Base-by-base conservation (phyloP, 164 flowering plant species). In the Akebia trifoliata region DNA sequence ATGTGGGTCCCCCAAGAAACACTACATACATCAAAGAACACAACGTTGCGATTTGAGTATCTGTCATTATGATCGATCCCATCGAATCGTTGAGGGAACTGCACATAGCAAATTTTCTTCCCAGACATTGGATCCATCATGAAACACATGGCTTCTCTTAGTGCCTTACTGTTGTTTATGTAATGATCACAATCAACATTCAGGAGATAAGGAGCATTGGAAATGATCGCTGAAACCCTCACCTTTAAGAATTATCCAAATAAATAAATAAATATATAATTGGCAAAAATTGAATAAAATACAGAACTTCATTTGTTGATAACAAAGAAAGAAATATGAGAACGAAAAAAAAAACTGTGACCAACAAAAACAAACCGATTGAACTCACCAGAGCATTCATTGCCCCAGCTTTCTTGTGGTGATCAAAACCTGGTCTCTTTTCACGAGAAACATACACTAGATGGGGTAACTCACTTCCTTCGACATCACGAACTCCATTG, bases 111-210 rank as follows among this genome's bases (percentile, higher is more conserved):
- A 25, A 87, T 66, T 71, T 82, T 79, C 76, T 81, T 81, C 52
- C 95, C 95, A 8, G 85, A 69, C 25, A 60, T 74, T 17, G 95
- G 90, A 37, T 84, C 95, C 90, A 86, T 84, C 94, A 86, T 78
- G 69, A 86, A 86, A 69, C 94, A 86, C 94, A 86, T 86, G 49
- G 94, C 76, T 70, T 86, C 90, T 18, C 91, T 74, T 22, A 87
- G 81, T 10, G 95, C 95, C 73, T 81, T 86, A 55, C 90, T 80
- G 75, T 86, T 86, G 78, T 86, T 84, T 32, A 86, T 81, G 47
- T 84, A 81, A 68, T 86, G 90, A 82, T 86, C 95, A 75, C 90
- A 86, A 54, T 86, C 93, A 11, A 86, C 89, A 68, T 86, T 86
- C 53, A 86, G 80, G 21, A 86, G 59, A 74, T 78, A 86, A 12